phyloP scores from a whole-genome alignment of 306 rosid species.

The Alnus rubra region DNA sequence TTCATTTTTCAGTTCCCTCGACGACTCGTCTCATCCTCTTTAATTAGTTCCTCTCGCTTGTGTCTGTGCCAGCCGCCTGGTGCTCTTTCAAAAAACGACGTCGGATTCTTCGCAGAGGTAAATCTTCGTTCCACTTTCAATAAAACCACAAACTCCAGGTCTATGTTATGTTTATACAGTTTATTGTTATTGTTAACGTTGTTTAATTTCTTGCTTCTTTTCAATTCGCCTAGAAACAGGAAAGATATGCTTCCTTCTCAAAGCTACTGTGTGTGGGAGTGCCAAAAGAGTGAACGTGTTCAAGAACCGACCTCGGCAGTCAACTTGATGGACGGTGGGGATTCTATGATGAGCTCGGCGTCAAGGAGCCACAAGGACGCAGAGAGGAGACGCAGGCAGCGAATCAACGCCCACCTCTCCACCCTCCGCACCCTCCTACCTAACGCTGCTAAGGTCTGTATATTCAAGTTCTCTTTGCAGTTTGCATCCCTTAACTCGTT shows the following conservation, averaged over 20 bases:
- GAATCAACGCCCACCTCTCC: conserved; percentile 88
- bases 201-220: not conserved
- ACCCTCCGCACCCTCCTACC: conserved; percentile 86
- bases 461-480: not conserved
- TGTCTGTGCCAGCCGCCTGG: not conserved
- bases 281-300: conserved; percentile 13
- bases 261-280: conserved; percentile 39
- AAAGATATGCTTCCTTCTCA: conserved; percentile 49
- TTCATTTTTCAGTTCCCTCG: not conserved
- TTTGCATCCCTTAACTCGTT: not conserved
- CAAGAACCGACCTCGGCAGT: conserved; percentile 19
- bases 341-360: conserved; percentile 35
- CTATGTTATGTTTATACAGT: no score
- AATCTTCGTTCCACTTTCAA: not conserved
- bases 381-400: conserved; percentile 88
- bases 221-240: not conserved
- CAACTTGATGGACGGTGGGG: conserved; percentile 38
- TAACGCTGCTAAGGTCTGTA: conserved; percentile 55
- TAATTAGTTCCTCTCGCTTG: not conserved
- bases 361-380: conserved; percentile 83
- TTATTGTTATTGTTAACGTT: not conserved
- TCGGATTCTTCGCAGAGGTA: not conserved
- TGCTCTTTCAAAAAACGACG: conserved; percentile 13
- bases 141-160: not conserved
- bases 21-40: conserved; percentile 7